A percentile compares a stretch with the other conserved stretches of the same genome.
phyloP scores from a whole-genome alignment of 768 basidiomycete genomes.

The Boletus vermiculosoides region DNA sequence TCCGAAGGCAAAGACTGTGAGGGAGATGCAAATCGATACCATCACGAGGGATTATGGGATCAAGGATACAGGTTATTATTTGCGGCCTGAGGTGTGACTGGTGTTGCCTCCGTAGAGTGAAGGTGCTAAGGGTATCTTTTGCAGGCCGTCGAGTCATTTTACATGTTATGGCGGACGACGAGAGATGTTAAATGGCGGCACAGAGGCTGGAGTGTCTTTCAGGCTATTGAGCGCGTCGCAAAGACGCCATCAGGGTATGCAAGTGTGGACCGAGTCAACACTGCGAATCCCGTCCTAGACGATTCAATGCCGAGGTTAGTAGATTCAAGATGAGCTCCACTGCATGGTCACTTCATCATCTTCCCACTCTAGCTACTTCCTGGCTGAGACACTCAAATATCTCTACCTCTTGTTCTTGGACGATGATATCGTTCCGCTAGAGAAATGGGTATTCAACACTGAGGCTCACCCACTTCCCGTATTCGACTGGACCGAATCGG shows the following conservation, averaged over 20 bases:
- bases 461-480: slow-evolving; percentile 79
- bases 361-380: slow-evolving; percentile 41
- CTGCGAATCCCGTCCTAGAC: slow-evolving; percentile 35
- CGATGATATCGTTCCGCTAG: slow-evolving; percentile 54
- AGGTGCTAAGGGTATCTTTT: slow-evolving; percentile 1
- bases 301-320: slow-evolving; percentile 77
- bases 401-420: slow-evolving; percentile 68
- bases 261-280: slow-evolving; percentile 49
- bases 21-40: slow-evolving; percentile 22
- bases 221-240: slow-evolving; percentile 59
- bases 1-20: slow-evolving; percentile 15
- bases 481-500: slow-evolving; percentile 58
- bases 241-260: slow-evolving; percentile 64
- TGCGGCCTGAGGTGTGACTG: slow-evolving; percentile 65
- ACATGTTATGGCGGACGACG: slow-evolving; percentile 68
- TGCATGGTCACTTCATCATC: background rate
- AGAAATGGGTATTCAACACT: slow-evolving; percentile 63
- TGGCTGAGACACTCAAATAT: slow-evolving; percentile 69
- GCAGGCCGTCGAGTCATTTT: slow-evolving; percentile 73
- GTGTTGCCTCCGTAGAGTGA: background rate
- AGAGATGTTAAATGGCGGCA: slow-evolving; percentile 67
- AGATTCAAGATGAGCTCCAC: background rate
- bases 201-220: slow-evolving; percentile 68
- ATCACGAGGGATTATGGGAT: slow-evolving; percentile 54
- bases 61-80: slow-evolving; percentile 46